Conservation (phyloP, 2,329 filamentous ascomycete genomes). For the Parascedosporium putredinis region DNA sequence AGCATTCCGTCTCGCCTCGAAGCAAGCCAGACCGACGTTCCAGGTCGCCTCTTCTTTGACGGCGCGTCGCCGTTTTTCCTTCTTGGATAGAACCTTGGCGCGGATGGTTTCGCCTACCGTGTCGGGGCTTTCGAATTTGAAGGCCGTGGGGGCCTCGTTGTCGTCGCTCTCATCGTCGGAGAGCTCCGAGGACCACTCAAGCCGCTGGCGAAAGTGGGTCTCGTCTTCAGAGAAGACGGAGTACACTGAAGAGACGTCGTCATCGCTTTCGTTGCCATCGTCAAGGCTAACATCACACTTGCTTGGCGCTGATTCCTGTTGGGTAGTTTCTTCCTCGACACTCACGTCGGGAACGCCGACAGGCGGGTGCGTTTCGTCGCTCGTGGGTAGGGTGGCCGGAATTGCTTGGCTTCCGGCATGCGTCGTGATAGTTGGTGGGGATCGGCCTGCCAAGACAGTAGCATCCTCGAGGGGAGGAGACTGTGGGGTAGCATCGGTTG, state of each 20-base stretch:
- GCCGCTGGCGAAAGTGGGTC: conserved; percentile 36
- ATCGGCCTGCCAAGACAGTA: neutral
- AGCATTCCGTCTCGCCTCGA: conserved; percentile 63
- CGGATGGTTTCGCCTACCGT: conserved; percentile 32
- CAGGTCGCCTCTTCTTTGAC: conserved; percentile 57
- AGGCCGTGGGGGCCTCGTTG: conserved; percentile 29
- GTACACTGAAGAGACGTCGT: conserved; percentile 40
- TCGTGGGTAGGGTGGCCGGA: neutral
- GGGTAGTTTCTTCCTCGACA: neutral
- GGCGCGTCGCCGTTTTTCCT: conserved; percentile 44
- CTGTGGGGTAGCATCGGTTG: conserved; percentile 2
- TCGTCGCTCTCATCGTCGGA: conserved; percentile 42
- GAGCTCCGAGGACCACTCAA: conserved; percentile 41
- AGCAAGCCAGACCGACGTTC: conserved; percentile 78
- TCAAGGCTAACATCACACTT: conserved; percentile 2
- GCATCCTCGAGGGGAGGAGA: neutral
- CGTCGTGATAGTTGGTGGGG: neutral
- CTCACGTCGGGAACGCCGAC: neutral
- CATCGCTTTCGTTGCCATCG: conserved; percentile 30
- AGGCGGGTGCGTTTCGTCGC: neutral
- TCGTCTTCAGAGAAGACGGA: conserved; percentile 47
- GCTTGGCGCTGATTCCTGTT: neutral
- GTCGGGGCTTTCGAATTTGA: conserved; percentile 40
- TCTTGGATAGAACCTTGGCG: conserved; percentile 34
- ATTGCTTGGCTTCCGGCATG: neutral